phyloP scores from a whole-genome alignment of 1,139 yeast genomes.

The Blastobotrys indianensis region DNA sequence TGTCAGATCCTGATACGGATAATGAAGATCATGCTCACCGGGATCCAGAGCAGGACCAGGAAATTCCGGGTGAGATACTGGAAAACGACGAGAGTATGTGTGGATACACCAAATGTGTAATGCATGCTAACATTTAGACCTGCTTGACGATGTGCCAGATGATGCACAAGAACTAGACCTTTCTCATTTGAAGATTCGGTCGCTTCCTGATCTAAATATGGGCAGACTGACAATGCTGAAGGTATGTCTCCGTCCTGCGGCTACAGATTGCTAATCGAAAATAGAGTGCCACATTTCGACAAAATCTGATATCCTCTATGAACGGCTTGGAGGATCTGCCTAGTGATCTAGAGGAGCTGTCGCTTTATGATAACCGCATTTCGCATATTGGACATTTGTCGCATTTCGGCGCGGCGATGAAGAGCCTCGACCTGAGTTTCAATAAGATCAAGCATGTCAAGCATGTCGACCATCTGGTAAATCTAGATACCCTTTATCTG shows the following conservation, averaged over 20 bases:
- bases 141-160: slow-evolving; percentile 54
- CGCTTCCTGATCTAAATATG: slow-evolving; percentile 61
- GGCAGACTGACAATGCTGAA: slow-evolving; percentile 45
- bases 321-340: slow-evolving; percentile 62
- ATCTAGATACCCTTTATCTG: slow-evolving; percentile 66
- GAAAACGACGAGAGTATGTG: slow-evolving; percentile 19
- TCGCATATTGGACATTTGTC: slow-evolving; percentile 73
- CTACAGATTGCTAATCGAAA: too few relatives aligned
- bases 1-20: neutral
- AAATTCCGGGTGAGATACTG: slow-evolving; percentile 23
- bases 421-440: slow-evolving; percentile 74
- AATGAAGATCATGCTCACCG: neutral
- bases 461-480: slow-evolving; percentile 58
- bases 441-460: slow-evolving; percentile 85
- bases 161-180: slow-evolving; percentile 69
- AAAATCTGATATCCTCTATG: slow-evolving; percentile 70
- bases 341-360: slow-evolving; percentile 65
- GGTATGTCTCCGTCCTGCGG: slow-evolving; percentile 23
- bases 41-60: slow-evolving; percentile 6
- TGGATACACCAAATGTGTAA: too few relatives aligned
- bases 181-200: slow-evolving; percentile 68
- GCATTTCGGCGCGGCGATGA: slow-evolving; percentile 47
- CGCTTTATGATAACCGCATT: slow-evolving; percentile 86
- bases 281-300: slow-evolving; percentile 60
- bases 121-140: slow-evolving; percentile 34